Base-by-base conservation (phyloP, 2,329 filamentous ascomycete species). In the Ceratocystiopsis minuta region DNA sequence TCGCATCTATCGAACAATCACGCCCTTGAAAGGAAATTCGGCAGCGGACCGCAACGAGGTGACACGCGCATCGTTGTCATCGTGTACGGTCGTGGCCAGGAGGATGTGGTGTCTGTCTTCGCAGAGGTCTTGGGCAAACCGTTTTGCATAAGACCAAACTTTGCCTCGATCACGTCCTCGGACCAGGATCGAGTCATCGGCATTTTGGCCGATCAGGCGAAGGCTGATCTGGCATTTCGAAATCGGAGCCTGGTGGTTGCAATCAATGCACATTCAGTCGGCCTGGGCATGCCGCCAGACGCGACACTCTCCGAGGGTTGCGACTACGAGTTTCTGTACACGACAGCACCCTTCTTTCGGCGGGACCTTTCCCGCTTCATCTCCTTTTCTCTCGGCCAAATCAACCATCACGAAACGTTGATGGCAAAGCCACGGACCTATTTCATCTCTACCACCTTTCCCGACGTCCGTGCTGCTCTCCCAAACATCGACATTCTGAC, bases 291-390 rank as follows among this genome's bases (percentile, higher is more conserved):
- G 63, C 74, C 75, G 16, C 75, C 78, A n/a, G 75, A 83, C 49
- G 56, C 70, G 34, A 57, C 65, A 37, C 67, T 86, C 18, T 84
- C 78, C 15, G 64, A 72, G 20, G 59, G 70, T 44, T 87, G 80
- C 61, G 81, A 90, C 60, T 90, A 88, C 60, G 84, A 92, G 56
- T 90, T 88, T 51, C 67, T 92, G 16, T 92, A 90, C 61, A 82
- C 80, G 4, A 71, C 77, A 47, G 67, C 69, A 10, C 71, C 78
- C 1, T 83, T 81, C 55, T 76, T 79, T 47, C 74, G 83, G 24
- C 70, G 82, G 43, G 82, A 90, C 54, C 63, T 90, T 37, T 75
- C 82, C 11, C 73, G 84, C 34, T 90, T 87, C 54, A 70, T 86
- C 20, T 81, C 82, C 6, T 78, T 90, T 54, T 77, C 80, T 6